Evolutionary conservation across 345 rosid species (phyloP).

Genomic region (Hibiscus trionum): DNA sequence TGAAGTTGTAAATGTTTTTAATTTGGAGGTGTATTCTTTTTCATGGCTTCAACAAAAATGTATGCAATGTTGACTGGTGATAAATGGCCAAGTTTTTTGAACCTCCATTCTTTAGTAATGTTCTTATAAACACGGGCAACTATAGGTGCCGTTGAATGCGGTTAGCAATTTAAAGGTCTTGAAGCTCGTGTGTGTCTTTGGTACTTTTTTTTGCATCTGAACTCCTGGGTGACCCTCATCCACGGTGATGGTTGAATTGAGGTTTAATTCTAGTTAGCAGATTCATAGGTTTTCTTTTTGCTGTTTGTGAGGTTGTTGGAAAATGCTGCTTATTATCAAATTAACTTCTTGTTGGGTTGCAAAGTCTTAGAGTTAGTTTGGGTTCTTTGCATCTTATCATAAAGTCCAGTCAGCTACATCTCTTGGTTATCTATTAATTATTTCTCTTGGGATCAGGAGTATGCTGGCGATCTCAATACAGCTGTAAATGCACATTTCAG

Average conservation of each 20-base stretch:
- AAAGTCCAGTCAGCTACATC: background rate
- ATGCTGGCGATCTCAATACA: constrained; percentile 82
- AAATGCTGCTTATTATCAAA: background rate
- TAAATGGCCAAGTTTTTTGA: background rate
- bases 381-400: background rate
- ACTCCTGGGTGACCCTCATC: background rate
- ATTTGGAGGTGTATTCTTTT: background rate
- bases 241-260: background rate
- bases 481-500: constrained; percentile 87
- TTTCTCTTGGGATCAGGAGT: constrained; percentile 42
- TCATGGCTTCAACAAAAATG: background rate
- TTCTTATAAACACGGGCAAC: background rate
- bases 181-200: background rate
- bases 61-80: constrained; percentile 7
- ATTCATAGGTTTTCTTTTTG: background rate
- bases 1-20: background rate
- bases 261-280: background rate
- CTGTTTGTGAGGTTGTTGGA: background rate
- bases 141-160: background rate
- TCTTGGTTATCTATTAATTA: constrained; percentile 11
- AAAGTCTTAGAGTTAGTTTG: background rate
- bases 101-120: background rate
- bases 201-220: background rate
- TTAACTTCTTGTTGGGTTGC: background rate
- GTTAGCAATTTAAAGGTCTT: background rate